Conservation (phyloP, 1,139 yeast species). For the Saccharomyces hybrid region DNA sequence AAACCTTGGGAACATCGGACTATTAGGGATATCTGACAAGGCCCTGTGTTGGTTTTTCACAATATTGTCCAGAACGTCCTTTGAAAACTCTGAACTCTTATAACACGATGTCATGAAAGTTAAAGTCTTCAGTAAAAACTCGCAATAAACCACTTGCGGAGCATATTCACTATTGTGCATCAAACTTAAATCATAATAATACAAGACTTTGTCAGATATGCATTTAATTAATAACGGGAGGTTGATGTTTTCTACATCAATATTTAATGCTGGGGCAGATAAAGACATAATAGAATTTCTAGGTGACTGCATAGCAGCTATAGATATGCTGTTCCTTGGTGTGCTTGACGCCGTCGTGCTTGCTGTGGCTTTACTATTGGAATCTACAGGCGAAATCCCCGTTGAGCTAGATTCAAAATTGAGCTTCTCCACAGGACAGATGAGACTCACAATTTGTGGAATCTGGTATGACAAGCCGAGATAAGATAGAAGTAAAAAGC, state of each 20-base stretch:
- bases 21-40: conserved; percentile 11
- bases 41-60: conserved; percentile 28
- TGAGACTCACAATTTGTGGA: conserved; percentile 39
- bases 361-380: conserved; percentile 5
- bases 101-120: conserved; percentile 52
- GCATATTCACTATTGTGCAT: conserved; percentile 63
- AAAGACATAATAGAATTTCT: conserved; percentile 34
- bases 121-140: conserved; percentile 55
- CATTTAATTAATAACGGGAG: conserved; percentile 46
- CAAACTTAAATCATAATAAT: conserved; percentile 53
- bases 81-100: conserved; percentile 44
- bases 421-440: conserved; percentile 27
- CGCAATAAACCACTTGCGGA: conserved; percentile 77
- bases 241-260: conserved; percentile 23
- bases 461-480: conserved; percentile 53
- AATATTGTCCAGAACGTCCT: conserved; percentile 36
- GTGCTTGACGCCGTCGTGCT: conserved; percentile 11
- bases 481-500: conserved; percentile 53
- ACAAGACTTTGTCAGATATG: conserved; percentile 43
- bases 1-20: conserved; percentile 30
- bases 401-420: conserved; percentile 13
- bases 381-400: conserved; percentile 9
- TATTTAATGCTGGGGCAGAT: conserved; percentile 9
- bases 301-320: conserved; percentile 33
- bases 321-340: conserved; percentile 22